A percentile compares a stretch with the other conserved stretches of the same genome.
phyloP scores from a whole-genome alignment of 148 eudicot genomes.

The Dysphania ambrosioides region DNA sequence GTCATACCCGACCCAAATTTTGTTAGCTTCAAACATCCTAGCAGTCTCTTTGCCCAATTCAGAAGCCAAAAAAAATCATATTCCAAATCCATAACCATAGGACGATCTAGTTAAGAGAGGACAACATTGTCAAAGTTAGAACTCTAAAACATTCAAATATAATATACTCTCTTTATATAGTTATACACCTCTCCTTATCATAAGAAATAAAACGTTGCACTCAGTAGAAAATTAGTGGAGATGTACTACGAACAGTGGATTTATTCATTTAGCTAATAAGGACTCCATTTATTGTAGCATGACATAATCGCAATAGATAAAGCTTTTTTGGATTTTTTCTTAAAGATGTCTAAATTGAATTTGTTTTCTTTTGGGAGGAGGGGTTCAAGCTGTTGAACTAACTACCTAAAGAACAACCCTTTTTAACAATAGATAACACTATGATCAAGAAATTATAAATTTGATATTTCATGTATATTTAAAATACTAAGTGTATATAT shows the following conservation, averaged over 20 bases:
- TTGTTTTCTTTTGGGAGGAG: background rate
- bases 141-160: background rate
- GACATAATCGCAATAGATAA: background rate
- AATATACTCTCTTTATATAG: no score
- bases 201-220: no score
- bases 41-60: conserved; percentile 40
- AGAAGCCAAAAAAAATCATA: conserved; percentile 63
- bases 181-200: background rate
- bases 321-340: no score
- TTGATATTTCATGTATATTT: background rate
- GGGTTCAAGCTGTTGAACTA: background rate
- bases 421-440: background rate
- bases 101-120: no score
- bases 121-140: background rate
- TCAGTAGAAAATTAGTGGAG: no score
- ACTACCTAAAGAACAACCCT: background rate
- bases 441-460: background rate
- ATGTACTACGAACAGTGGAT: no score
- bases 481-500: no score
- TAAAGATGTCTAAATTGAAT: no score
- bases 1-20: conserved; percentile 35
- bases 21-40: conserved; percentile 42
- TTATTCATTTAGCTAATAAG: background rate
- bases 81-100: conserved; percentile 72
- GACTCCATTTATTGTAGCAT: background rate